phyloP scores from a whole-genome alignment of 495 filamentous ascomycete species.

The Talaromyces thailandensis region DNA sequence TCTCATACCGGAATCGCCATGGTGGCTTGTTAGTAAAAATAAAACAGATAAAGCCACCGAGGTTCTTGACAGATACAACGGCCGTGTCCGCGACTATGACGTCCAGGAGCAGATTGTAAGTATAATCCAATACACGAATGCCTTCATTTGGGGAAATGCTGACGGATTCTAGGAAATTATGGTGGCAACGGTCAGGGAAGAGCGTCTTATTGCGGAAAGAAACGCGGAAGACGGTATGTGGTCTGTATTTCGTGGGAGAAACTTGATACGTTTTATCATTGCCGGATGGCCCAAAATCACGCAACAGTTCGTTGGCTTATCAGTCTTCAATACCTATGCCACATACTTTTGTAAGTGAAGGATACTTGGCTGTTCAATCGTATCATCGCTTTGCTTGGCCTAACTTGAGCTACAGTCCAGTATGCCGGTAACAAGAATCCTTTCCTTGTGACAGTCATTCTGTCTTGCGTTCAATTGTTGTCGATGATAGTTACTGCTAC shows the following conservation, averaged over 20 bases:
- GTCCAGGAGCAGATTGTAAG: slow-evolving; percentile 25
- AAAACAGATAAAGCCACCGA: slow-evolving; percentile 23
- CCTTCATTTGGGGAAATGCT: too few species aligned
- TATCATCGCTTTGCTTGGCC: neutral
- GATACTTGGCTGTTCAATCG: neutral
- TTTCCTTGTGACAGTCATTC: slow-evolving; percentile 32
- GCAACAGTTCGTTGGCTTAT: slow-evolving; percentile 33
- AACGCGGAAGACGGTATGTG: slow-evolving; percentile 19
- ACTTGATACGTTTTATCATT: slow-evolving; percentile 30
- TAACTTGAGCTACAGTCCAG: slow-evolving; percentile 18
- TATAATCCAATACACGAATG: neutral
- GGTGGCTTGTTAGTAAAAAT: slow-evolving; percentile 29
- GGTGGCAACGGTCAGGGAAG: slow-evolving; percentile 20
- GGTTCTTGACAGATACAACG: slow-evolving; percentile 18
- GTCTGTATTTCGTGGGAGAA: slow-evolving; percentile 29
- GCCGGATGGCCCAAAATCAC: slow-evolving; percentile 32
- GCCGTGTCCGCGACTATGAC: slow-evolving; percentile 18
- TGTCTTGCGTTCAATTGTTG: slow-evolving; percentile 30
- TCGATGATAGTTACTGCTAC: slow-evolving; percentile 24
- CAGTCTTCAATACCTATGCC: slow-evolving; percentile 31
- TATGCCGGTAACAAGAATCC: slow-evolving; percentile 30
- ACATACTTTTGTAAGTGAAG: slow-evolving; percentile 30
- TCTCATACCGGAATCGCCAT: slow-evolving; percentile 24
- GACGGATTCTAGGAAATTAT: slow-evolving; percentile 16
- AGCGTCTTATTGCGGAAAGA: slow-evolving; percentile 19